phyloP scores from a whole-genome alignment of 495 filamentous ascomycete species.

The Penicillium robsamsonii region DNA sequence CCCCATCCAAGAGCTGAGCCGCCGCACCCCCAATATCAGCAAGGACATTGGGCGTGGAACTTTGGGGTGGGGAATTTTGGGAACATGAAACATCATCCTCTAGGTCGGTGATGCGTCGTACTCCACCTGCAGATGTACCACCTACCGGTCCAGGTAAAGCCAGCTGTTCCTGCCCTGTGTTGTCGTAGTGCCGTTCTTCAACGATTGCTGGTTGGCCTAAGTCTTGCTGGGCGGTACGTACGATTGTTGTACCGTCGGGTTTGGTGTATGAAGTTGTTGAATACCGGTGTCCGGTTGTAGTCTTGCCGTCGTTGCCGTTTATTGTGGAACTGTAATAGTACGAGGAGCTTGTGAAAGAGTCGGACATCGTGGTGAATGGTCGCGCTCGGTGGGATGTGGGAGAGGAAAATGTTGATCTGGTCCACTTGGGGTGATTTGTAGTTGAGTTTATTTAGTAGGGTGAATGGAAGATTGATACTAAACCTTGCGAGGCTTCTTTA shows the following conservation, averaged over 20 bases:
- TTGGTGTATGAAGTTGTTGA: slow-evolving; percentile 36
- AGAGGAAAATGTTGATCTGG: slow-evolving; percentile 7
- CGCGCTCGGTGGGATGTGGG: slow-evolving; percentile 11
- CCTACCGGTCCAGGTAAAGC: slow-evolving; percentile 7
- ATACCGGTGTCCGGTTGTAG: slow-evolving; percentile 36
- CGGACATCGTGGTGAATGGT: slow-evolving; percentile 20
- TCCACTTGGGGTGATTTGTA: slow-evolving; percentile 5
- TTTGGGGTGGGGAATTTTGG: background rate
- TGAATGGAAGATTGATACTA: background rate
- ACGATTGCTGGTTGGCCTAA: slow-evolving; percentile 35
- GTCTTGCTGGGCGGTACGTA: slow-evolving; percentile 40
- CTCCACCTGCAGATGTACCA: slow-evolving; percentile 24
- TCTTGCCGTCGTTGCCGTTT: slow-evolving; percentile 24
- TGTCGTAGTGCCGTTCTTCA: slow-evolving; percentile 40
- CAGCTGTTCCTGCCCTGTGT: slow-evolving; percentile 34
- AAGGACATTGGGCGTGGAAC: background rate
- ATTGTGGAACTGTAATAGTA: slow-evolving; percentile 37
- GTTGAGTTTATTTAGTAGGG: background rate
- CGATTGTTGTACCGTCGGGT: slow-evolving; percentile 36
- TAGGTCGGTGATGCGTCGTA: slow-evolving; percentile 32
- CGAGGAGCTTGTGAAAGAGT: slow-evolving; percentile 28
- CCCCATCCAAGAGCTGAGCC: slow-evolving; percentile 14
- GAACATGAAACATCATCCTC: slow-evolving; percentile 10
- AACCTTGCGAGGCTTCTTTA: background rate
- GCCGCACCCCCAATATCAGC: slow-evolving; percentile 8